Base-by-base conservation (phyloP, 768 basidiomycete species). In the Paxillus involutus region DNA sequence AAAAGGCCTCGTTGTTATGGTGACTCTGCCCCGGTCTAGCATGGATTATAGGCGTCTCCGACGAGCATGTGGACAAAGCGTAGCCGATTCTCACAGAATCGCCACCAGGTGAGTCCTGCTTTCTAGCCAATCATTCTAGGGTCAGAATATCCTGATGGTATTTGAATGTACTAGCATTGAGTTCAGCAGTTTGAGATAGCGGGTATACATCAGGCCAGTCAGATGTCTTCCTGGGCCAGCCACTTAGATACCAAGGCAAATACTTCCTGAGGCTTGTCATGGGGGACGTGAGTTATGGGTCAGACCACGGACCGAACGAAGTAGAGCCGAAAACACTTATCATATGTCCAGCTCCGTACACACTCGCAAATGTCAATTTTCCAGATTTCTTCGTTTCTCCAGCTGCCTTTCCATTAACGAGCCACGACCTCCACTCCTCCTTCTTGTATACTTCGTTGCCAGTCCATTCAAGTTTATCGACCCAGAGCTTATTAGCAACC, bases 331-430 rank as follows among this genome's bases (percentile, higher is more conserved):
- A 54, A 47, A 19, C 35, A 66, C 74, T 61, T 39, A 85, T 86
- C 85, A 87, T 86, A 72, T 91, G 89, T n/a, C 89, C 89, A 29
- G 87, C 89, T 5, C 78, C 85, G 43, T 77, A 69, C 36, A 89
- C 70, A 0, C 82, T 87, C 14, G 79, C 81, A 64, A 84, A 88
- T 36, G 85, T 88, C 52, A 92, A 69, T 17, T 79, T 78, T 7
- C 77, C 79, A 35, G 75, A 75, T 30, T 70, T 75, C 68, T 84
- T 82, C 42, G 79, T 82, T 63, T 75, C 73, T 5, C 88, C 88
- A 0, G 79, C 88, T 41, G 68, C 67, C 50, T 75, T 59, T 11
- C 80, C 82, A 55, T 80, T 73, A 9, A 88, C 78, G 0, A 61
- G 60, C 86, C 86, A 90, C 10, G 81, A 74, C 43, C 72, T 70